Percentiles rank a stretch among this genome's conserved stretches.
These are phyloP conservation scores for Saprolegnia diclina DNA, from an alignment of 352 stramenopile species.

Conservation along the genomic window DNA sequence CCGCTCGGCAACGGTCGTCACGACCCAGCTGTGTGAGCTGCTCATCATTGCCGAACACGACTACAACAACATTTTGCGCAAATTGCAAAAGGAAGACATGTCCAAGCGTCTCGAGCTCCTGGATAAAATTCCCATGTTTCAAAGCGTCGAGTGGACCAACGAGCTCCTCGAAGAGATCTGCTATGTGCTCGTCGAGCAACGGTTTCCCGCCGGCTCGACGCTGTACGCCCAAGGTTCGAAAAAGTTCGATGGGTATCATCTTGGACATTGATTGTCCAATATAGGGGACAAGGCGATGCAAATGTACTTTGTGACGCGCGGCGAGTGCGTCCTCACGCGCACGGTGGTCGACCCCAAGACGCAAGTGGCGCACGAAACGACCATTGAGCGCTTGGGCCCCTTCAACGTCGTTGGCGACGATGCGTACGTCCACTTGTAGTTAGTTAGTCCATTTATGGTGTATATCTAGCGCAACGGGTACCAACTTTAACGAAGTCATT, in stretches of 20 bases:
- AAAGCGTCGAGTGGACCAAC: slow-evolving; percentile 63
- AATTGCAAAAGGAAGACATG: slow-evolving; percentile 68
- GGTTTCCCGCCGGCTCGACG: slow-evolving; percentile 38
- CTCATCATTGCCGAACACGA: slow-evolving; percentile 70
- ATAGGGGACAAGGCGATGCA: slow-evolving; percentile 47
- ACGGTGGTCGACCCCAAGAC: slow-evolving; percentile 41
- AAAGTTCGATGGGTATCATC: background rate
- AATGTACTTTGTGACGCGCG: slow-evolving; percentile 67
- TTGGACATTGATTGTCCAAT: background rate
- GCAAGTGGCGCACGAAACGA: slow-evolving; percentile 34
- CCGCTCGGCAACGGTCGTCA: slow-evolving; percentile 60
- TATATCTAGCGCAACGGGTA: slow-evolving; percentile 42
- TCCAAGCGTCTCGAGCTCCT: slow-evolving; percentile 48
- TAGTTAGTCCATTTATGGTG: background rate
- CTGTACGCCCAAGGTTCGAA: slow-evolving; percentile 43
- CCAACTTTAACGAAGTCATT: slow-evolving; percentile 59
- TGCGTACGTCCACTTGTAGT: slow-evolving; percentile 39
- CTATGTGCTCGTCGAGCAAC: slow-evolving; percentile 63
- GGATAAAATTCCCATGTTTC: slow-evolving; percentile 64
- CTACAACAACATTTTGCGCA: slow-evolving; percentile 61
- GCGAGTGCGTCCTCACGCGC: slow-evolving; percentile 53
- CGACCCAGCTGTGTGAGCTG: slow-evolving; percentile 51
- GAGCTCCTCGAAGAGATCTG: slow-evolving; percentile 67
- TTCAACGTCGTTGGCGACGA: slow-evolving; percentile 64
- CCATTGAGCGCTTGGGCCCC: slow-evolving; percentile 54